phyloP scores from a whole-genome alignment of 2,329 filamentous ascomycete species.

The Fusarium musae region DNA sequence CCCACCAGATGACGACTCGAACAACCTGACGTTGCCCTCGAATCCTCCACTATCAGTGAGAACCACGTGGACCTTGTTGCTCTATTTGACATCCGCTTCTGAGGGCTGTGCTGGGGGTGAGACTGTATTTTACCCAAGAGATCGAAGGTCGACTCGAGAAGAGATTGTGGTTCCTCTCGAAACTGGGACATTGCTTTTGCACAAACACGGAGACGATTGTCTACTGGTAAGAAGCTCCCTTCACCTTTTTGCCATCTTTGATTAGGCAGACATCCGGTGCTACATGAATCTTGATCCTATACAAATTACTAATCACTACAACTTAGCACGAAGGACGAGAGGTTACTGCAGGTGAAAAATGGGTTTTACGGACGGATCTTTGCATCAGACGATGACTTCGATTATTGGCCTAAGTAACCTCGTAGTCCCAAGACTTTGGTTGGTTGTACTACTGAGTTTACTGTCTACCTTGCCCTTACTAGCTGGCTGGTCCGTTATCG shows the following conservation, averaged over 20 bases:
- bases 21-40: slow-evolving; percentile 69
- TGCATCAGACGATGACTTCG: slow-evolving; percentile 66
- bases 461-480: not conserved
- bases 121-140: slow-evolving; percentile 89
- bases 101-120: slow-evolving; percentile 86
- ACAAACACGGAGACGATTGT: slow-evolving; percentile 90
- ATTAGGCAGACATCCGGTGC: not conserved
- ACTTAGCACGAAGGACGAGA: slow-evolving; percentile 81
- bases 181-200: slow-evolving; percentile 85
- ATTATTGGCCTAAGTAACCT: slow-evolving; percentile 1
- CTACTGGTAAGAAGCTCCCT: slow-evolving; percentile 68
- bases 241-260: not conserved
- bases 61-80: slow-evolving; percentile 91
- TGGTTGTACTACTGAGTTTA: not conserved
- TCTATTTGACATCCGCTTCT: slow-evolving; percentile 82
- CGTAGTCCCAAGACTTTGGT: not conserved
- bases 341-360: slow-evolving; percentile 85
- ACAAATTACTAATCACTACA: slow-evolving; percentile 9
- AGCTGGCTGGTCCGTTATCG: not conserved
- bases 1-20: slow-evolving; percentile 83
- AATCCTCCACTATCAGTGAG: slow-evolving; percentile 47
- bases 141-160: slow-evolving; percentile 64
- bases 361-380: slow-evolving; percentile 88
- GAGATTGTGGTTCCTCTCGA: slow-evolving; percentile 80
- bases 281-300: not conserved